Base-by-base conservation (phyloP, 2,329 filamentous ascomycete species). In the Talaromyces funiculosus region DNA sequence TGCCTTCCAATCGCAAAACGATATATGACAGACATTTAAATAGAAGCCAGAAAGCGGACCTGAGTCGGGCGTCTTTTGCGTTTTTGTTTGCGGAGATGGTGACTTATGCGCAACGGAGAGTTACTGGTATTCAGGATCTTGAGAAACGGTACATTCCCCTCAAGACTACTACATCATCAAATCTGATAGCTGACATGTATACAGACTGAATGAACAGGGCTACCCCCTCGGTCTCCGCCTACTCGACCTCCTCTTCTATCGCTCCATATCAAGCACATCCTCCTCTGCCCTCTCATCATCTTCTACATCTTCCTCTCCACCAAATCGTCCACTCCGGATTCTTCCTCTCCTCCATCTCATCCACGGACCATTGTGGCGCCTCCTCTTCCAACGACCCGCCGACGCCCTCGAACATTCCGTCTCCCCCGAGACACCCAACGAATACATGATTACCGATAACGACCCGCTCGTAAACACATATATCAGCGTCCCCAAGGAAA, bases 361-460 rank as follows among this genome's bases (percentile, higher is more conserved):
- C 75, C 94, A 95, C 73, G 91, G 92, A 64, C 89, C 88, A 59
- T 82, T 97, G 59, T 99, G 93, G 90, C 86, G 89, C 66, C 90
- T 96, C 75, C 88, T 99, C 53, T 99, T 99, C 75, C 87, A 86
- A 38, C 89, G 93, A 1, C 88, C 92, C 60, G 94, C 94, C 29
- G 93, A 97, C 77, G 89, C 91, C 18, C 86, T 99, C 61, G 94
- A 99, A 78, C 92, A 94, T 77, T 90, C 87, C 62, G 86, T 86
- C 58, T 88, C 90, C 69, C 87, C 90, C 8, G 85, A 87, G 57
- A 93, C 92, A 57, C 88, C 90, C 8, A 91, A 94, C 68, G 93
- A 97, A 80, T 99, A 97, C 81, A 97, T 99, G 93, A 94, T 99
- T 69, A 90, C 92, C 69, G 94, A 99, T 78, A 97, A 99, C 77